Conservation (phyloP, 352 stramenopile genomes). For the Phytophthora sojae region DNA sequence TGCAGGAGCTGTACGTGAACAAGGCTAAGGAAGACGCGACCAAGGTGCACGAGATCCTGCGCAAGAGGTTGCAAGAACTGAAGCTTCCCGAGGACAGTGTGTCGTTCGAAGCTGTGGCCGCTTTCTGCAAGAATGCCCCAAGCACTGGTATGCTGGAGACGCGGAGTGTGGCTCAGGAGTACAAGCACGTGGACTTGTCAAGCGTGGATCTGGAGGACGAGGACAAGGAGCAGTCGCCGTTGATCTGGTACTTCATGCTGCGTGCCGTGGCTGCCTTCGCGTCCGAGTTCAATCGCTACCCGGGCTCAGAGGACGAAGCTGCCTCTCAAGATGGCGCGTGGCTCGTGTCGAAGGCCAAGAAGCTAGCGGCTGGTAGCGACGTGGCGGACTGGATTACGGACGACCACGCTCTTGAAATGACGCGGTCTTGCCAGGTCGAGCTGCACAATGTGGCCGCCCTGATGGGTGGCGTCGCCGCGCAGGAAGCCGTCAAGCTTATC, state of each 20-base stretch:
- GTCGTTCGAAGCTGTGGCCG: constrained; percentile 72
- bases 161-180: constrained; percentile 87
- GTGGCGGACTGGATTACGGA: constrained; percentile 63
- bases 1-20: constrained; percentile 94
- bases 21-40: constrained; percentile 88
- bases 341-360: constrained; percentile 63
- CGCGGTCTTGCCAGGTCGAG: constrained; percentile 92
- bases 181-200: constrained; percentile 65
- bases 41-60: constrained; percentile 47
- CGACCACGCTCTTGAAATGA: constrained; percentile 92
- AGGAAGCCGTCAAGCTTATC: constrained; percentile 99
- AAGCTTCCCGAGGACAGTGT: constrained; percentile 47
- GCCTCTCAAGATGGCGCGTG: constrained; percentile 68
- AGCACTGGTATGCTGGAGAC: constrained; percentile 87
- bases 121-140: constrained; percentile 95
- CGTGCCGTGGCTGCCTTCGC: constrained; percentile 73
- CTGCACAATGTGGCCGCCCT: constrained; percentile 95
- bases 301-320: constrained; percentile 72
- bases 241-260: constrained; percentile 96
- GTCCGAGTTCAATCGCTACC: constrained; percentile 75
- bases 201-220: constrained; percentile 82
- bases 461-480: constrained; percentile 96
- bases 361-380: constrained; percentile 38
- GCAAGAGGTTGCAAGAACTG: constrained; percentile 35
- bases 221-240: constrained; percentile 89